Percentiles rank a stretch among this genome's conserved stretches.
phyloP scores from a whole-genome alignment of 768 basidiomycete species.

The Termitomyces sp. region DNA sequence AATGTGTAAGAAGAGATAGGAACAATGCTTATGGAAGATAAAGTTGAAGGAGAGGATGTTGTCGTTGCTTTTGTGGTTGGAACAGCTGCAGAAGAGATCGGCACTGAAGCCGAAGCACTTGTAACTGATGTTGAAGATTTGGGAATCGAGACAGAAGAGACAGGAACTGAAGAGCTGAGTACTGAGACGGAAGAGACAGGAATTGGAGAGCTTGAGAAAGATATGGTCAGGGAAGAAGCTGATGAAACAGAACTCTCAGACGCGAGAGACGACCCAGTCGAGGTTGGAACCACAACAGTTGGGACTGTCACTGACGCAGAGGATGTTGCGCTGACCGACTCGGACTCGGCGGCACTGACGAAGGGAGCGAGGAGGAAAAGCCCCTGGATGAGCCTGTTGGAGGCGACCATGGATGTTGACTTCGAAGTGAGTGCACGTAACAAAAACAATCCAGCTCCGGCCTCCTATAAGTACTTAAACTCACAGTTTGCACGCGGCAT shows the following conservation, averaged over 20 bases:
- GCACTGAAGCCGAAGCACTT: constrained; percentile 3
- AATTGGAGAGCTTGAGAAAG: not conserved
- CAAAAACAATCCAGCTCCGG: not conserved
- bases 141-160: constrained; percentile 5
- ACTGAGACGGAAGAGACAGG: not conserved
- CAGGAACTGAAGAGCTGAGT: not conserved
- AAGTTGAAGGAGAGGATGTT: constrained; percentile 8
- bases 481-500: not conserved
- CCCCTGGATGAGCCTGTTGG: constrained; percentile 10
- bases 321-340: constrained; percentile 2
- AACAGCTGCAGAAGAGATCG: constrained; percentile 1
- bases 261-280: constrained; percentile 2
- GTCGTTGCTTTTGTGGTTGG: constrained; percentile 5
- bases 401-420: constrained; percentile 13
- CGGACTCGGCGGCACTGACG: constrained; percentile 10
- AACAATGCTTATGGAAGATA: constrained; percentile 10
- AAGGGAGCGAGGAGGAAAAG: constrained; percentile 16
- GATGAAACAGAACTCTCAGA: not conserved
- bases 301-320: not conserved
- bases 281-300: constrained; percentile 8
- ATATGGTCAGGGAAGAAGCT: not conserved
- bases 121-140: constrained; percentile 1
- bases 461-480: not conserved
- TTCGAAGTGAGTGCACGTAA: not conserved
- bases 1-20: constrained; percentile 28